Percentiles rank a stretch among this genome's conserved stretches.
phyloP scores from a whole-genome alignment of 1,284 basidiomycete species.

The Cyathus pygmaeus region DNA sequence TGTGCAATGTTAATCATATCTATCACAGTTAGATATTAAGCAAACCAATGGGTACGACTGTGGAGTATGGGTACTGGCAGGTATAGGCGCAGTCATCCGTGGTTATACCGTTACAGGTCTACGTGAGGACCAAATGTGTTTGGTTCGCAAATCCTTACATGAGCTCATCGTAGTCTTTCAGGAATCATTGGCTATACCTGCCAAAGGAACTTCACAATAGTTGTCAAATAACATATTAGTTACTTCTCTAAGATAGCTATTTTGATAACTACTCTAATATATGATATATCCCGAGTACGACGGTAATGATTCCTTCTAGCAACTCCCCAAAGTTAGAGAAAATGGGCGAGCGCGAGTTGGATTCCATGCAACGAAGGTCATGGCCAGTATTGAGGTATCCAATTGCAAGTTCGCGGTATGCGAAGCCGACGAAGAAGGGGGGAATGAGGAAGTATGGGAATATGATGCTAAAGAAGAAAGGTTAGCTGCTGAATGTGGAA shows the following conservation, averaged over 20 bases:
- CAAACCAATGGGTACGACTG: conserved; percentile 14
- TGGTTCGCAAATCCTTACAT: neutral
- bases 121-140: neutral
- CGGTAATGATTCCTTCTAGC: conserved; percentile 65
- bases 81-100: conserved; percentile 9
- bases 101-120: conserved; percentile 2
- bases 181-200: too few relatives aligned
- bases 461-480: conserved; percentile 50
- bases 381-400: conserved; percentile 42
- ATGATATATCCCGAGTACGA: too few relatives aligned
- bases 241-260: too few relatives aligned
- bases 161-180: too few relatives aligned
- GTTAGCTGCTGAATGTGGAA: neutral
- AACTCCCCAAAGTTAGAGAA: conserved; percentile 53
- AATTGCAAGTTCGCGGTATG: neutral
- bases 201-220: too few relatives aligned
- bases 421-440: conserved; percentile 59
- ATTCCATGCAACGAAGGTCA: conserved; percentile 68
- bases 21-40: neutral
- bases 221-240: too few relatives aligned
- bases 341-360: conserved; percentile 35
- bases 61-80: conserved; percentile 14
- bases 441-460: conserved; percentile 77
- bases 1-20: neutral
- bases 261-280: too few relatives aligned